Evolutionary conservation across 371 early-diverging fungal species (phyloP).

Genomic region (Mortierella sp.): DNA sequence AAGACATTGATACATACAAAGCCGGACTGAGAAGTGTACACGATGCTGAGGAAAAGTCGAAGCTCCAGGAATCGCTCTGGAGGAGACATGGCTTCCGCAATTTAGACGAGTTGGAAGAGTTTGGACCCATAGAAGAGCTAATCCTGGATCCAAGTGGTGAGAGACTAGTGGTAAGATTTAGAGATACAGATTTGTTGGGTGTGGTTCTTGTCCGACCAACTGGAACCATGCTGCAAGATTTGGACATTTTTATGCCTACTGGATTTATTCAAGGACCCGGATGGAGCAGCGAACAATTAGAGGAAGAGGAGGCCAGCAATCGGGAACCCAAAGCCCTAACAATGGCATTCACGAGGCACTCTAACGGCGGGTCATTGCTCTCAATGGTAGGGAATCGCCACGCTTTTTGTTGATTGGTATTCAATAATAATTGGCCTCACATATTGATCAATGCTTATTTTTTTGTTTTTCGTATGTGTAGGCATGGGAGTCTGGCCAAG

Average conservation of each 20-base stretch:
- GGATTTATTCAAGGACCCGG: conserved; percentile 51
- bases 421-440: not conserved
- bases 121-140: conserved; percentile 45
- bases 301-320: conserved; percentile 19
- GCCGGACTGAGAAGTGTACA: not conserved
- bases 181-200: conserved; percentile 34
- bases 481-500: conserved; percentile 50
- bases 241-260: conserved; percentile 39
- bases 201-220: conserved; percentile 38
- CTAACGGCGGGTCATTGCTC: conserved; percentile 28
- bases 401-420: not conserved
- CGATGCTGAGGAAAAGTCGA: not conserved
- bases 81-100: conserved; percentile 21
- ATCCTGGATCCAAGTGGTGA: conserved; percentile 41
- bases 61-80: conserved; percentile 7
- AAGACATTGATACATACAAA: conserved; percentile 22
- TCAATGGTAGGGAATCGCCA: conserved; percentile 24
- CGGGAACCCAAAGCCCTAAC: conserved; percentile 31
- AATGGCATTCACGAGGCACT: conserved; percentile 30
- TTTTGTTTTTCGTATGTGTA: conserved; percentile 2
- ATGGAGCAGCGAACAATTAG: conserved; percentile 16
- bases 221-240: conserved; percentile 27
- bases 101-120: conserved; percentile 20
- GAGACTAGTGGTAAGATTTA: conserved; percentile 43
- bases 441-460: not conserved